Conservation (phyloP, 1,284 basidiomycete genomes). For the Cutaneotrichosporon daszewskae region DNA sequence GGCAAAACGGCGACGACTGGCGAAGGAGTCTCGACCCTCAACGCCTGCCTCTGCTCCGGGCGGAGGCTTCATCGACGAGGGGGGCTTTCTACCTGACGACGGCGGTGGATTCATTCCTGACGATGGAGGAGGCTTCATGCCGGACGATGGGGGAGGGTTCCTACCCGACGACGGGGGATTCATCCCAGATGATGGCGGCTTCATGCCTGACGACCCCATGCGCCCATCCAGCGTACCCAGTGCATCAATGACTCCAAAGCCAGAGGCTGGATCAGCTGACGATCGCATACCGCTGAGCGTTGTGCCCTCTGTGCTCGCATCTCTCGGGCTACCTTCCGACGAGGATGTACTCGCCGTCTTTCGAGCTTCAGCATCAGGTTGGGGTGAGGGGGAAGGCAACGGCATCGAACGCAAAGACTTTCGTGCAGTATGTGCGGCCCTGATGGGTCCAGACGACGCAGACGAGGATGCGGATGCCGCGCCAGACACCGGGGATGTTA, state of each 20-base stretch:
- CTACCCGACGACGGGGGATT: conserved; percentile 12
- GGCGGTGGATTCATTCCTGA: conserved; percentile 24
- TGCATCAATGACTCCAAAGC: no score
- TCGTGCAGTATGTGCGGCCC: conserved; percentile 40
- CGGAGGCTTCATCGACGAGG: conserved; percentile 11
- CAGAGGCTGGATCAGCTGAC: not conserved
- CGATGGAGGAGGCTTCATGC: conserved; percentile 20
- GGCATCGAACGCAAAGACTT: conserved; percentile 34
- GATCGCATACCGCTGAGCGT: conserved; percentile 29
- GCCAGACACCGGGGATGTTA: conserved; percentile 4
- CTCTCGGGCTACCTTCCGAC: conserved; percentile 40
- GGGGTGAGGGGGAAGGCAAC: conserved; percentile 24
- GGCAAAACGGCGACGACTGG: conserved; percentile 7
- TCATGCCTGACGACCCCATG: conserved; percentile 16
- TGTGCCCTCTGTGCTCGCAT: conserved; percentile 30
- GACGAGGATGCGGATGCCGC: conserved; percentile 16
- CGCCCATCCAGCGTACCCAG: not conserved
- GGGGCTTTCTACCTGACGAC: conserved; percentile 20
- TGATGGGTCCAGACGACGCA: conserved; percentile 34
- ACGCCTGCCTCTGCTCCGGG: conserved; percentile 3
- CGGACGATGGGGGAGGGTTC: conserved; percentile 21
- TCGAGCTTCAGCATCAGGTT: conserved; percentile 38
- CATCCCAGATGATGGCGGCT: conserved; percentile 14
- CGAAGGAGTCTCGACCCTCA: not conserved
- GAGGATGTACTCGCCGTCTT: conserved; percentile 45